Conservation (phyloP, 2,329 filamentous ascomycete genomes). For the Aureobasidium zeae region DNA sequence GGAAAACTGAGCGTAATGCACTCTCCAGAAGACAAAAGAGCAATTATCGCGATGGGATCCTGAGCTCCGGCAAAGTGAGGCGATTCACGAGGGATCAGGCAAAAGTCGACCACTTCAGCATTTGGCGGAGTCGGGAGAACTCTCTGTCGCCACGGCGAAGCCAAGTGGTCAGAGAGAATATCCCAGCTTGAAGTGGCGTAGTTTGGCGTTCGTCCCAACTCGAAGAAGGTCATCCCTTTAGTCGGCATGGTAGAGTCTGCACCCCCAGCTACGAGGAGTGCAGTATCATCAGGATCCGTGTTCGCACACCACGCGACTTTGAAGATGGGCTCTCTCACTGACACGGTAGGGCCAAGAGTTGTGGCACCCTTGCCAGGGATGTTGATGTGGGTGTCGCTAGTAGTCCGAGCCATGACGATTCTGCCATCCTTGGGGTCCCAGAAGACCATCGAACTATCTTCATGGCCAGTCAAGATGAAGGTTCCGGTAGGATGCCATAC, state of each 20-base stretch:
- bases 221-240: constrained; percentile 78
- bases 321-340: constrained; percentile 63
- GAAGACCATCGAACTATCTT: constrained; percentile 84
- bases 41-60: constrained; percentile 79
- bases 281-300: constrained; percentile 86
- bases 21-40: constrained; percentile 75
- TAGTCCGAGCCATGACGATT: constrained; percentile 70
- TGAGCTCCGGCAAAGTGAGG: constrained; percentile 82
- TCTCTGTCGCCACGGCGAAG: constrained; percentile 61
- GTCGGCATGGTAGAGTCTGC: constrained; percentile 55
- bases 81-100: constrained; percentile 69
- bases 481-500: constrained; percentile 93
- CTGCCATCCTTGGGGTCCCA: constrained; percentile 90
- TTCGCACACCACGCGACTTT: constrained; percentile 91
- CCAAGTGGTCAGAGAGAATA: constrained; percentile 65
- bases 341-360: constrained; percentile 38
- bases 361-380: constrained; percentile 39
- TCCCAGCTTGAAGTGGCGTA: constrained; percentile 92
- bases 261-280: constrained; percentile 76
- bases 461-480: constrained; percentile 76
- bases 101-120: constrained; percentile 69
- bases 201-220: constrained; percentile 77
- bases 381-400: constrained; percentile 66
- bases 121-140: constrained; percentile 68
- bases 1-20: constrained; percentile 86